Evolutionary conservation across 305 asterid genomes (phyloP).

Genomic region (Fraxinus sp.): DNA sequence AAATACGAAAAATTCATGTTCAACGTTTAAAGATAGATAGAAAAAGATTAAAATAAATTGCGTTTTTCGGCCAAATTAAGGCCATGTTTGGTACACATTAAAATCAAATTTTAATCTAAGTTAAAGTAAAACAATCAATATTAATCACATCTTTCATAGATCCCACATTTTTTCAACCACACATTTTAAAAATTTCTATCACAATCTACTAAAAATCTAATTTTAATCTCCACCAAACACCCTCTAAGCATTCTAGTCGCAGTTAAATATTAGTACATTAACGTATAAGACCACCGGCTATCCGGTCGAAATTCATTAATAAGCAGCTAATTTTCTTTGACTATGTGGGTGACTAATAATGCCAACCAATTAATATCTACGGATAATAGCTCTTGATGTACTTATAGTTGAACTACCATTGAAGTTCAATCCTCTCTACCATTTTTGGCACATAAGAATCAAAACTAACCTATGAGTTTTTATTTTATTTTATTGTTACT

Average conservation of each 20-base stretch:
- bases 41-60: conserved; percentile 7
- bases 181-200: too few relatives aligned
- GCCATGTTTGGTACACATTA: too few relatives aligned
- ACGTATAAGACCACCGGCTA: conserved; percentile 3
- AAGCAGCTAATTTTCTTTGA: not conserved
- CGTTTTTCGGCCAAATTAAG: conserved; percentile 1
- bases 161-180: too few relatives aligned
- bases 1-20: not conserved
- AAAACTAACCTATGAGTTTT: too few relatives aligned
- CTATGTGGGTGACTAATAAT: not conserved
- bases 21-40: not conserved
- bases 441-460: too few relatives aligned
- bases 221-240: too few relatives aligned
- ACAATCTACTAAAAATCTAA: too few relatives aligned
- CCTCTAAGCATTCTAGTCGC: not conserved
- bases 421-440: too few relatives aligned
- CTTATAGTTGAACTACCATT: not conserved
- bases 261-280: not conserved
- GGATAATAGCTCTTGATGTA: not conserved
- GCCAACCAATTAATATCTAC: not conserved
- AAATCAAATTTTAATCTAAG: too few relatives aligned
- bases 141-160: too few relatives aligned
- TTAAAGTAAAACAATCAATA: too few relatives aligned
- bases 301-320: not conserved
- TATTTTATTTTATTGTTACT: not conserved